phyloP scores from a whole-genome alignment of 2,329 filamentous ascomycete genomes.

The Xylaria sp. region DNA sequence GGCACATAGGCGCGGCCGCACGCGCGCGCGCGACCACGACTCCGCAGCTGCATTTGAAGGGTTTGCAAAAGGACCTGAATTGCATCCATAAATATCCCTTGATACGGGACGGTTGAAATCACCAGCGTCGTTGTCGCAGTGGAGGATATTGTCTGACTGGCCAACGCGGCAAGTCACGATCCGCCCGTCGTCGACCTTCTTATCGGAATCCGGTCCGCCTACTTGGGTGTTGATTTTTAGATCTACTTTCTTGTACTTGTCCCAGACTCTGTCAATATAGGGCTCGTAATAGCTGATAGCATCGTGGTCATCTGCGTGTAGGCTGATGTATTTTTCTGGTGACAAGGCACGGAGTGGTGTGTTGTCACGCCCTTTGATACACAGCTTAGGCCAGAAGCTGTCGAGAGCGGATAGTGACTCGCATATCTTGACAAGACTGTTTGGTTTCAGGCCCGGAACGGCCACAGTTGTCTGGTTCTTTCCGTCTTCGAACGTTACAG shows the following conservation, averaged over 20 bases:
- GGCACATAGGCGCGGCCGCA: slow-evolving; percentile 58
- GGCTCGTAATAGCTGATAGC: slow-evolving; percentile 52
- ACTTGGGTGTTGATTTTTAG: slow-evolving; percentile 56
- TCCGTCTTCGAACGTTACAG: slow-evolving; percentile 46
- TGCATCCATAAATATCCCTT: slow-evolving; percentile 59
- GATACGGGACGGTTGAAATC: slow-evolving; percentile 54
- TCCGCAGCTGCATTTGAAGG: slow-evolving; percentile 44
- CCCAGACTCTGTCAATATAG: slow-evolving; percentile 57
- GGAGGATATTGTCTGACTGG: slow-evolving; percentile 44
- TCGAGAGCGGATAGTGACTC: slow-evolving; percentile 48
- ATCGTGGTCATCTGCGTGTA: slow-evolving; percentile 28
- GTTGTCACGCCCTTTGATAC: slow-evolving; percentile 44
- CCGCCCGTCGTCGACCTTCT: slow-evolving; percentile 24
- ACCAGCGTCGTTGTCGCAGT: slow-evolving; percentile 52
- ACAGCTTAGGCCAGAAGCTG: slow-evolving; percentile 55
- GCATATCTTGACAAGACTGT: slow-evolving; percentile 53
- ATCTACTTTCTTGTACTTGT: slow-evolving; percentile 48
- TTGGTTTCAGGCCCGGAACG: slow-evolving; percentile 51
- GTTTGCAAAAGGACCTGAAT: slow-evolving; percentile 55
- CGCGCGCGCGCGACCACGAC: slow-evolving; percentile 48
- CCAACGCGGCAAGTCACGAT: slow-evolving; percentile 51
- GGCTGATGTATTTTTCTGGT: slow-evolving; percentile 51
- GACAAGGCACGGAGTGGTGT: slow-evolving; percentile 56
- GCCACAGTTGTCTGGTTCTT: slow-evolving; percentile 46
- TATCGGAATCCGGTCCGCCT: slow-evolving; percentile 23